Evolutionary conservation across 345 rosid genomes (phyloP), one percentile per base, ranked within the genome.

Genomic region (Salix suchowensis): DNA sequence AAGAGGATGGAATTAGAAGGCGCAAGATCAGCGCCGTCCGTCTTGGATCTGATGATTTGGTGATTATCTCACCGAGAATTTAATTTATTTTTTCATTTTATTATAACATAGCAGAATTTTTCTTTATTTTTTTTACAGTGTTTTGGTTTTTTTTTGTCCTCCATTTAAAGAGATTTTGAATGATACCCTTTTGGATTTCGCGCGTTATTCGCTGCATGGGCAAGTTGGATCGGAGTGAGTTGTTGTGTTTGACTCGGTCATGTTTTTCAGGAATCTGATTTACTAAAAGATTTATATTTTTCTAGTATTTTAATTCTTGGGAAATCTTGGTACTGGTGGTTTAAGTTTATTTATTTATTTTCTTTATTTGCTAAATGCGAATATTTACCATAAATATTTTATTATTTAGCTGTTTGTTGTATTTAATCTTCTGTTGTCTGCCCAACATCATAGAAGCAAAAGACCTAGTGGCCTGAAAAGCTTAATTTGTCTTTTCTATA

Each of bases 401-500:
- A 66, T 78, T 73, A 16, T 42, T 74, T 69, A 78, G 62, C 82
- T 78, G 69, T 83, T 67, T 71, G 79, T 86, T 67, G 65, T 80
- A 64, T 83, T 79, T 74, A 80, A 81, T 79, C 79, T 61, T 44
- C 60, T 72, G 66, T 6, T 28, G 13, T 23, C 50, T 76, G 67
- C 32, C 77, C 79, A 74, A 81, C 84, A 76, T 76, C 81, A 83
- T 84, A 84, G 84, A 79, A 19, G 75, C 81, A 78, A 79, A 79
- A 81, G 81, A 85, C 86, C 71, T 76, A 79, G 80, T 80, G 85
- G 83, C 85, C 93, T 84, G 74, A 84, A 82, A 88, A 88, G 89
- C 79, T 87, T 74, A 58, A 36, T 88, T 90, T 94, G 96, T 94
- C 98, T 87, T 88, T 87, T 86, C 86, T 71, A 76, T 73, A 72